Evolutionary conservation across 2,329 filamentous ascomycete species (phyloP), one percentile per base, ranked within the genome.

Genomic region (Davidsoniella virescens): DNA sequence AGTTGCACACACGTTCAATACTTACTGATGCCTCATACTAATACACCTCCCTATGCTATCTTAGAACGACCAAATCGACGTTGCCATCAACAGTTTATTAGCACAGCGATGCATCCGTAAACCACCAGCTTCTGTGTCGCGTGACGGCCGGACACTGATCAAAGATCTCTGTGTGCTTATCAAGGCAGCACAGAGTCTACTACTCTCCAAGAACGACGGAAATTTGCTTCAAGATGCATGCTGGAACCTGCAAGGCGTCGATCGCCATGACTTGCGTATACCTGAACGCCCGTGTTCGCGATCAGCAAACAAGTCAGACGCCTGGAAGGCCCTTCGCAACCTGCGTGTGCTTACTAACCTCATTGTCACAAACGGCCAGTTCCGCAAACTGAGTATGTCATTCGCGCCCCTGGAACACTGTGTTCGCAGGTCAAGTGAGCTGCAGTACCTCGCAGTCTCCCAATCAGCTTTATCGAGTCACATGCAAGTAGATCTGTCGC

Each of bases 191-290:
- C 93, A 95, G 70, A 67, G 80, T 52, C 74, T 98, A 10, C 69
- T 96, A 7, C 71, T 98, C 23, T 84, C 82, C 67, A 98, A 96
- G 75, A 98, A 98, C 62, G 77, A 94, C 53, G 92, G 88, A 61
- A 87, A 98, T 60, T 68, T 96, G 52, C 70, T 98, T 17, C 92
- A 98, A 62, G 88, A 98, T 60, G 96, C 98, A 66, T 86, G 96
- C 66, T 98, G 85, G 83, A 84, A 94, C 62, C 88, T 87, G 0
- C 79, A 87, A 61, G 75, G 84, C 44, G 80, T 92, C 55, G 76
- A 79, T 49, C 68, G 76, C 52, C 80, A 72, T 59, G 70, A 74
- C 47, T 72, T 85, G 23, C 64, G 67, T 52, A 65, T 71, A 1
- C 84, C 86, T 3, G 70, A 72, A 51, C 74, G 77, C 1, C 82